Conservation (phyloP, 768 basidiomycete genomes). For the Scleroderma citrinum region DNA sequence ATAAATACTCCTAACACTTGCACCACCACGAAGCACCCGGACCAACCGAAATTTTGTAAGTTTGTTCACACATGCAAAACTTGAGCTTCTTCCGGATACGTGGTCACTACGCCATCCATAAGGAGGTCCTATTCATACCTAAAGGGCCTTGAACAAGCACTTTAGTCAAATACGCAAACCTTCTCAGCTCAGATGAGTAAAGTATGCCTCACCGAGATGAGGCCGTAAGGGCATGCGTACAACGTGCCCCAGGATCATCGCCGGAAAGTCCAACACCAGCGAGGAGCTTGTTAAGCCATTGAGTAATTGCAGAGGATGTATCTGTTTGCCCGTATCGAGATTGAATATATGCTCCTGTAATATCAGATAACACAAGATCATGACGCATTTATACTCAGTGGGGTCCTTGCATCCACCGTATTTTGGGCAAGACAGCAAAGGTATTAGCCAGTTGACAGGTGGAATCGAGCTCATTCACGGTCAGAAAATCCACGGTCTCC, state of each 20-base stretch:
- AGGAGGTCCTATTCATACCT: constrained; percentile 38
- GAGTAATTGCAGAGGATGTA: constrained; percentile 32
- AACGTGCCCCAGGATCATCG: constrained; percentile 35
- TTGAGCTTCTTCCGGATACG: constrained; percentile 22
- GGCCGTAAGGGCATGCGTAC: constrained; percentile 38
- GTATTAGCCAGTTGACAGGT: constrained; percentile 38
- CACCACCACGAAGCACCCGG: neutral
- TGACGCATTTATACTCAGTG: neutral
- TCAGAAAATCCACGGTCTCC: constrained; percentile 28
- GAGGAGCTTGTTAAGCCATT: constrained; percentile 29
- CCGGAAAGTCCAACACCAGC: constrained; percentile 28
- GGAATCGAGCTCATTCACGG: constrained; percentile 29
- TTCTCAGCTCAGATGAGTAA: constrained; percentile 26
- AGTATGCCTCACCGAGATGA: constrained; percentile 40
- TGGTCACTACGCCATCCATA: constrained; percentile 35
- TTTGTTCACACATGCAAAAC: constrained; percentile 30
- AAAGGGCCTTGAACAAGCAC: constrained; percentile 8
- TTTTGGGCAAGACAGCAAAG: constrained; percentile 33
- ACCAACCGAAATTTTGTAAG: constrained; percentile 35
- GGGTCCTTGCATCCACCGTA: constrained; percentile 4
- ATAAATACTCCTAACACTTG: neutral
- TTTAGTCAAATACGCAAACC: constrained; percentile 37
- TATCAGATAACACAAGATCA: neutral
- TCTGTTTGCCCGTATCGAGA: constrained; percentile 26
- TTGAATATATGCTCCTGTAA: constrained; percentile 12